These are phyloP conservation scores for Fusarium miscanthi DNA, from an alignment of 2,329 filamentous ascomycete genomes.

Conservation along the genomic window DNA sequence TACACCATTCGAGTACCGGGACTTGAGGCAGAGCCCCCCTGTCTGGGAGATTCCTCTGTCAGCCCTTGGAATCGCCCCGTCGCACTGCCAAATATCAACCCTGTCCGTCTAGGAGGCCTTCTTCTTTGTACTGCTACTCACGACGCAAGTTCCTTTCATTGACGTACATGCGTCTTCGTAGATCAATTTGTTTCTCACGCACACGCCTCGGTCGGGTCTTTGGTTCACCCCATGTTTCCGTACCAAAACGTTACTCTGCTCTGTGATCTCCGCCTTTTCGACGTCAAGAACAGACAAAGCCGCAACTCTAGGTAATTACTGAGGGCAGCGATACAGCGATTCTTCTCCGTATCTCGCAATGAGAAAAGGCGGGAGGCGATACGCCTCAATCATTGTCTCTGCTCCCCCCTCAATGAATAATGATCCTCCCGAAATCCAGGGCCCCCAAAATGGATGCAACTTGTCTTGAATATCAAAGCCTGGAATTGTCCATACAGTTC, in stretches of 20 bases:
- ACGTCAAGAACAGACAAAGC: conserved; percentile 17
- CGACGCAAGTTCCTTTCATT: background rate
- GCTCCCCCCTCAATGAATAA: conserved; percentile 26
- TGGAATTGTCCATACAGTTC: conserved; percentile 21
- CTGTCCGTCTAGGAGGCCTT: conserved; percentile 9
- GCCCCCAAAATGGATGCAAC: conserved; percentile 26
- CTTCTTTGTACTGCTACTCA: conserved; percentile 12
- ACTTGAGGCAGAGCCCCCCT: conserved; percentile 12
- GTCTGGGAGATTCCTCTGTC: background rate
- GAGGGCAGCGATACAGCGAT: conserved; percentile 2
- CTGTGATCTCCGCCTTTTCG: conserved; percentile 32
- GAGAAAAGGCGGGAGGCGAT: conserved; percentile 23
- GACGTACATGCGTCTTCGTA: background rate
- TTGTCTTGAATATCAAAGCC: conserved; percentile 34
- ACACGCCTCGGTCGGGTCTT: conserved; percentile 20
- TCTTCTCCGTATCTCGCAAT: background rate
- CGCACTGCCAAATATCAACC: background rate
- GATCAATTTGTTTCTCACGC: conserved; percentile 28
- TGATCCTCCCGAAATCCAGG: conserved; percentile 28
- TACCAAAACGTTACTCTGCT: conserved; percentile 14
- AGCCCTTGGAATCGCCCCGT: conserved; percentile 6
- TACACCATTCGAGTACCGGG: conserved; percentile 1
- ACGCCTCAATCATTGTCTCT: conserved; percentile 35
- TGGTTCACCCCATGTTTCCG: conserved; percentile 22
- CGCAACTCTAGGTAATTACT: background rate